Conservation (phyloP, 2,329 filamentous ascomycete genomes). For the Stylonectria norvegica region DNA sequence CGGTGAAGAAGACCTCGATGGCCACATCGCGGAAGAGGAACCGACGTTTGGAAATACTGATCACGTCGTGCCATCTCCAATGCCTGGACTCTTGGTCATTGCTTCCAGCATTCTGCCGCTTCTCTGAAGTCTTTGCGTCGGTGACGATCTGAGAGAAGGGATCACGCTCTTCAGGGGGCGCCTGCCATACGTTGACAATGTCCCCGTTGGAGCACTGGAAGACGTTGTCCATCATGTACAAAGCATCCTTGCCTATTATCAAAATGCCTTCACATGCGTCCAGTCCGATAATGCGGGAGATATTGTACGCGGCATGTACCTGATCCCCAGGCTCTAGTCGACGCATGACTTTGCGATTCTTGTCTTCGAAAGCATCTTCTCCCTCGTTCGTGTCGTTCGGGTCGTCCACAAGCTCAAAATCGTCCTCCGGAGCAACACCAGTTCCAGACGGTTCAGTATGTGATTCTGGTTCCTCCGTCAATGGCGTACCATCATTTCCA, state of each 20-base stretch:
- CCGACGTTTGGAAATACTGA: conserved; percentile 91
- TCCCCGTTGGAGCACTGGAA: conserved; percentile 94
- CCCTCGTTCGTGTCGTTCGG: conserved; percentile 77
- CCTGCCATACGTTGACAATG: conserved; percentile 95
- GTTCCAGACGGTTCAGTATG: conserved; percentile 19
- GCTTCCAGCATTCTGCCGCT: conserved; percentile 51
- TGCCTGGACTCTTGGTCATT: conserved; percentile 77
- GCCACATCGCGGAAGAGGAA: conserved; percentile 95
- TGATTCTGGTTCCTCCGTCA: conserved; percentile 24
- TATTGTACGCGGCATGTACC: conserved; percentile 91
- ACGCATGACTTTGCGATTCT: conserved; percentile 96
- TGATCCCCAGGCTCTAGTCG: conserved; percentile 86
- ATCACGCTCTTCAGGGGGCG: conserved; percentile 86
- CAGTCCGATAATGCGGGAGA: conserved; percentile 88
- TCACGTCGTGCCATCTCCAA: conserved; percentile 92
- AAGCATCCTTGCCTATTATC: conserved; percentile 83
- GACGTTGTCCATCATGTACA: conserved; percentile 95
- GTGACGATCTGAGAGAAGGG: conserved; percentile 94
- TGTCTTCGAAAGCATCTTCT: conserved; percentile 84
- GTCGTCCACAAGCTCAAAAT: conserved; percentile 94
- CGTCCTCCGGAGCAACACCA: conserved; percentile 64
- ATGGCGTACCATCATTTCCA: conserved; percentile 13
- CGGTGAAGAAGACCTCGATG: conserved; percentile 96
- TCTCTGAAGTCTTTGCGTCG: conserved; percentile 58
- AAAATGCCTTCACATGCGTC: conserved; percentile 92